phyloP scores from a whole-genome alignment of 2,329 filamentous ascomycete species.

The Periconia sp. region DNA sequence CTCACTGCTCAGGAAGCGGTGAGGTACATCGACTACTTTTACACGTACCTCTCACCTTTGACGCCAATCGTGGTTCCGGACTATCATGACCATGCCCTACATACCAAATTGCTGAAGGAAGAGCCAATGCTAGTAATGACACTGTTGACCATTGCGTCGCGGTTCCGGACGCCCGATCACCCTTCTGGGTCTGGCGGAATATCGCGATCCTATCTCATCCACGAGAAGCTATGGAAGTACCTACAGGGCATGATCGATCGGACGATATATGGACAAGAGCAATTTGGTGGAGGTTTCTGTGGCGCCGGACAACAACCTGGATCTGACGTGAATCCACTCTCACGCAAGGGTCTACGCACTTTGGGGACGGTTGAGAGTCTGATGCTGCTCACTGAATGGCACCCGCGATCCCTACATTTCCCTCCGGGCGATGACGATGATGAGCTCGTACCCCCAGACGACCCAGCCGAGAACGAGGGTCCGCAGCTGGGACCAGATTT shows the following conservation, averaged over 20 bases:
- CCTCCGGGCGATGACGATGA: conserved; percentile 74
- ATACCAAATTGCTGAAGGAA: conserved; percentile 80
- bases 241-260: conserved; percentile 94
- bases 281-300: conserved; percentile 88
- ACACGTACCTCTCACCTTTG: conserved; percentile 85
- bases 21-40: conserved; percentile 95
- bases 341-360: conserved; percentile 75
- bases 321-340: conserved; percentile 68
- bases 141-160: conserved; percentile 86
- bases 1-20: conserved; percentile 94
- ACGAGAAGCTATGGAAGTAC: conserved; percentile 94
- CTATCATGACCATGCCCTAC: conserved; percentile 80
- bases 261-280: conserved; percentile 94
- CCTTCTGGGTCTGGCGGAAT: conserved; percentile 69
- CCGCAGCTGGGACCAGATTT: conserved; percentile 50
- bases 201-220: conserved; percentile 87
- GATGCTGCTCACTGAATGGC: conserved; percentile 95
- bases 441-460: conserved; percentile 70
- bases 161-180: conserved; percentile 80
- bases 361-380: conserved; percentile 93
- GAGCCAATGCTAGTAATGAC: conserved; percentile 94
- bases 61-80: conserved; percentile 94
- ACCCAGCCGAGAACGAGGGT: conserved; percentile 68
- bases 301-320: conserved; percentile 71
- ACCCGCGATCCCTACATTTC: conserved; percentile 92